Evolutionary conservation across 768 basidiomycete species (phyloP), one percentile per base, ranked within the genome.

Genomic region (Trametes meyenii): DNA sequence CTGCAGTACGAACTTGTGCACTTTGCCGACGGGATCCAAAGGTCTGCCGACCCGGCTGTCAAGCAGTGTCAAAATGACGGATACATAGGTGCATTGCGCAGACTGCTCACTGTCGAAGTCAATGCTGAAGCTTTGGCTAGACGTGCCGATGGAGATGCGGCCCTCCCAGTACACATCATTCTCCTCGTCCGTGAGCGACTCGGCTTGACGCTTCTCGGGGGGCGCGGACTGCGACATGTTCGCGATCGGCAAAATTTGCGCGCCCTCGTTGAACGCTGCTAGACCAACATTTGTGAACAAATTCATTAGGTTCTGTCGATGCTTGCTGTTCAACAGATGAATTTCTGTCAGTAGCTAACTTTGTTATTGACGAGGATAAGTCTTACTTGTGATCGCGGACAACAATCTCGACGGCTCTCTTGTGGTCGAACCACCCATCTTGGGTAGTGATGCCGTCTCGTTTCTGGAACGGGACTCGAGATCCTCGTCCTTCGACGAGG

Each of bases 61-160:
- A 8, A 3, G 11, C 2, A 17, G 24, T n/a, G n/a, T n/a, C n/a
- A 33, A 1, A 3, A 8, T 8, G 12, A n/a, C 39, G 29, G 46
- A 35, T 14, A 23, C 3, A 7, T 4, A 45, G 21, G 2, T 5
- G 5, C n/a, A 16, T 13, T 7, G 33, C 16, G 13, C 21, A 2
- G 16, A 8, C 5, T 5, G 50, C 62, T 24, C 14, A 63, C 62
- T 66, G 55, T 66, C 65, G 33, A 66, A 66, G 54, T 66, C 57
- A 16, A 66, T 53, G 38, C 24, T 11, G 55, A 75, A 69, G 16
- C 53, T 66, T 57, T 73, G 70, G 2, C 60, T 63, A n/a, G 83
- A 83, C 14, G 78, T 82, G 14, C 83, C 83, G 17, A 83, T 77
- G n/a, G 68, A 67, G 45, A 83, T 78, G 12, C 69, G 52, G 21